Base-by-base conservation (phyloP, 352 stramenopile species). In the Stephanocyclus meneghinianus region DNA sequence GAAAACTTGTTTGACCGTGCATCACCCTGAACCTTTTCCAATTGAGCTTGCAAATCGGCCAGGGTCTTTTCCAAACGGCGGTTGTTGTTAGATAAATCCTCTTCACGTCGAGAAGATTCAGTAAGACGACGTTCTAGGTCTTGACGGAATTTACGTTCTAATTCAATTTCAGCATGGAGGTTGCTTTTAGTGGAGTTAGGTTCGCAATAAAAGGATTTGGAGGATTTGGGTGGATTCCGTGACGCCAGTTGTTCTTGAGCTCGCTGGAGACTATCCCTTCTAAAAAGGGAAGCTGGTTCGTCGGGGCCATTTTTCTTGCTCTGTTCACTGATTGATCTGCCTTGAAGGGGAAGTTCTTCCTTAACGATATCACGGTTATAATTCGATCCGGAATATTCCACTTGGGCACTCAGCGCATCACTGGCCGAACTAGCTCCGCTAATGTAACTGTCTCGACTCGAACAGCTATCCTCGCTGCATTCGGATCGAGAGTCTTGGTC, bases 21-120 rank as follows among this genome's bases (percentile, higher is more conserved):
- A 47, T 78, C 71, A 9, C 44, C 42, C 45, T 78, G 71, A 29
- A 78, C 60, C 26, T 63, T 78, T 15, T 78, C 62, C 10, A 78
- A 30, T 30, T 72, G 48, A 15, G 51, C 40, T 71, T 71, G 65
- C 8, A 71, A 55, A 29, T 78, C 53, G 18, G 32, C 60, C n/a
- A 68, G 51, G 40, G 64, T 70, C 51, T 68, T 76, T 15, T 82
- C 68, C 10, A 82, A 50, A 7, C 75, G 59, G 1, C 18, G 26
- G 61, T 82, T 82, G 15, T 77, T 68, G 26, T 60, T 65, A n/a
- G 75, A 65, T 53, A 82, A 60, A 71, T 77, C 75, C 21, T 76
- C 75, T 64, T 77, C 75, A 6, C 75, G 48, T 57, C 63, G 60
- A 16, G 35, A 65, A 30, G 68, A 47, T 50, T 82, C 67, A 2